These are phyloP conservation scores for Monosporascus ibericus DNA, from an alignment of 2,329 filamentous ascomycete species.

Conservation along the genomic window DNA sequence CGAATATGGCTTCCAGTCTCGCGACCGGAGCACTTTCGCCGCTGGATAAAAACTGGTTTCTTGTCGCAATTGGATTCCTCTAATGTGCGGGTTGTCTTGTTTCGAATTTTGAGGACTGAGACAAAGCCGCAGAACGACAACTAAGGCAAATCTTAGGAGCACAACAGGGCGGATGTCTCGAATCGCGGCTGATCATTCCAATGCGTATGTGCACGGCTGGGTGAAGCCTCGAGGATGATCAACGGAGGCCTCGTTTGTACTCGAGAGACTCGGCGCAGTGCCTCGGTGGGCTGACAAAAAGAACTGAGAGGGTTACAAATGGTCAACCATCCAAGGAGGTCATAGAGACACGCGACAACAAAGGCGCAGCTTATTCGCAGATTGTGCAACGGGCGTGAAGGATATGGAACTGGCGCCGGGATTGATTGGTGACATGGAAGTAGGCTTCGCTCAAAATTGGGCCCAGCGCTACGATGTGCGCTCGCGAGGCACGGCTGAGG, in stretches of 20 bases:
- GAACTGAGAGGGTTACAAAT: neutral
- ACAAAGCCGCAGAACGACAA: neutral
- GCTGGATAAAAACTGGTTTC: constrained; percentile 11
- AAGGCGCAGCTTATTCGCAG: neutral
- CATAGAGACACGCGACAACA: neutral
- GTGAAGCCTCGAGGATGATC: neutral
- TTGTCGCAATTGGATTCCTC: constrained; percentile 15
- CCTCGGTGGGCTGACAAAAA: neutral
- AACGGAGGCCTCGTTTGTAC: neutral
- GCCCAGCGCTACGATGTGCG: neutral
- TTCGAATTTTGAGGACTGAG: neutral
- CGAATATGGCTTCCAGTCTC: constrained; percentile 53
- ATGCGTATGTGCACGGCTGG: neutral
- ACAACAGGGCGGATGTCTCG: neutral
- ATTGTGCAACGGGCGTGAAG: neutral
- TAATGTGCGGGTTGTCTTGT: neutral
- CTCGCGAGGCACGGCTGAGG: neutral
- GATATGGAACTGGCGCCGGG: neutral
- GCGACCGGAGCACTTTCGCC: constrained; percentile 54
- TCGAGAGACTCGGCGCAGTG: neutral
- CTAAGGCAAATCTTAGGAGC: neutral
- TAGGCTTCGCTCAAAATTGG: neutral
- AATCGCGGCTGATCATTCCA: neutral
- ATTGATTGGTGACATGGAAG: neutral
- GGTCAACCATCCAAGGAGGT: neutral